Conservation (phyloP, 768 basidiomycete genomes). For the Xerocomellus chrysenteron region DNA sequence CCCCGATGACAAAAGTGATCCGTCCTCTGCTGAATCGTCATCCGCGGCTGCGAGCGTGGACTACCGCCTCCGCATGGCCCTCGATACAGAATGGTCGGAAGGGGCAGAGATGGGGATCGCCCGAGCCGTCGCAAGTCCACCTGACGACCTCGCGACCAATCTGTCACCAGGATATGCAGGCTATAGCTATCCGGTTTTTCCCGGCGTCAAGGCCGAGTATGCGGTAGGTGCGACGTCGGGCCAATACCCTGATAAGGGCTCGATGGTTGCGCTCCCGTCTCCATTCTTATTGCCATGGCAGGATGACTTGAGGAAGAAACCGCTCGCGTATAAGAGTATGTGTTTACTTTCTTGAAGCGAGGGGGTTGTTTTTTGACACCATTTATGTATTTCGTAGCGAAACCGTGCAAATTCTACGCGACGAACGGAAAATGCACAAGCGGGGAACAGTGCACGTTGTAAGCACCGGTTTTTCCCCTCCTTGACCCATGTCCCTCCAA, state of each 20-base stretch:
- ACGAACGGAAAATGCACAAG: slow-evolving; percentile 48
- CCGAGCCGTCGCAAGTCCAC: slow-evolving; percentile 2
- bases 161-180: slow-evolving; percentile 8
- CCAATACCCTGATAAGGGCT: background rate
- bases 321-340: slow-evolving; percentile 32
- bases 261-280: slow-evolving; percentile 1
- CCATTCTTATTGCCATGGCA: slow-evolving; percentile 6
- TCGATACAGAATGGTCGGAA: slow-evolving; percentile 4
- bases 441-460: slow-evolving; percentile 62
- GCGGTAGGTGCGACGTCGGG: slow-evolving; percentile 10
- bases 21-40: slow-evolving; percentile 25
- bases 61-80: slow-evolving; percentile 1
- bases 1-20: slow-evolving; percentile 27
- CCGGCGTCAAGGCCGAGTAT: slow-evolving; percentile 13
- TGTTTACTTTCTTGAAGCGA: background rate
- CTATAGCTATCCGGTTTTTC: slow-evolving; percentile 13
- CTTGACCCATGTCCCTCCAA: background rate
- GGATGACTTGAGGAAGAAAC: slow-evolving; percentile 21
- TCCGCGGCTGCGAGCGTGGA: slow-evolving; percentile 14
- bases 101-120: background rate
- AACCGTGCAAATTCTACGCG: slow-evolving; percentile 58
- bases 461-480: slow-evolving; percentile 22
- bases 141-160: slow-evolving; percentile 12
- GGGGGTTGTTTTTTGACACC: background rate
- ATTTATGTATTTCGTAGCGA: slow-evolving; percentile 38